Evolutionary conservation across 257 asterid species (phyloP).

Genomic region (Primulina huaijiensis): DNA sequence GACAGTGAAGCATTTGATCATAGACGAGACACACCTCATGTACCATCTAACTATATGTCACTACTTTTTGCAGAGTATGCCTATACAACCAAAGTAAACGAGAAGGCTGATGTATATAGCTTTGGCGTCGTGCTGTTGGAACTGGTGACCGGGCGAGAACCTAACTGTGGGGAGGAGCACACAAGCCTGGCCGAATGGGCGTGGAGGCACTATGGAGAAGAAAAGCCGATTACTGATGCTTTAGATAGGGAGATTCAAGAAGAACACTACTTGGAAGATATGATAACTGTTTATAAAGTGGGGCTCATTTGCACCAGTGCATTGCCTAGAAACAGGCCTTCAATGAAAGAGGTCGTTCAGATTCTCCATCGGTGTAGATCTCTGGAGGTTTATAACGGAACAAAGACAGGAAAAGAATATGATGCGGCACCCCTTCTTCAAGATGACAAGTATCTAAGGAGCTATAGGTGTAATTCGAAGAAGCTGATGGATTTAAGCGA

Average conservation of each 20-base stretch:
- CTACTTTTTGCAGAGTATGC: slow-evolving; percentile 63
- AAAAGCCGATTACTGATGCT: slow-evolving; percentile 34
- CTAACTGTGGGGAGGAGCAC: slow-evolving; percentile 60
- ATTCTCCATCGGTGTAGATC: slow-evolving; percentile 43
- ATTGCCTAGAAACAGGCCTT: slow-evolving; percentile 59
- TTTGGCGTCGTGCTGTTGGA: slow-evolving; percentile 46
- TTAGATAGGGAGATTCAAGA: slow-evolving; percentile 52
- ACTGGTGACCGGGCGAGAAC: slow-evolving; percentile 49
- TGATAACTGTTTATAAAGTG: slow-evolving; percentile 50
- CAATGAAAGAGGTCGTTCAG: slow-evolving; percentile 70
- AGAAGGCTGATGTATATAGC: slow-evolving; percentile 43
- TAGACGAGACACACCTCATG: not conserved
- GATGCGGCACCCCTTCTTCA: slow-evolving; percentile 66
- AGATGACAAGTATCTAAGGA: slow-evolving; percentile 50
- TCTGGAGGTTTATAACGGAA: slow-evolving; percentile 26
- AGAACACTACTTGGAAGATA: slow-evolving; percentile 47
- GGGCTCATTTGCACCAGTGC: slow-evolving; percentile 72
- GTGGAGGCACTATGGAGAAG: slow-evolving; percentile 63
- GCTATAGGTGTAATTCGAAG: slow-evolving; percentile 50
- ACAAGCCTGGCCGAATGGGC: slow-evolving; percentile 87
- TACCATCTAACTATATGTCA: not conserved
- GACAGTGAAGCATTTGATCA: too few species aligned
- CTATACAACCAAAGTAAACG: slow-evolving; percentile 41
- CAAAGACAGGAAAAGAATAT: slow-evolving; percentile 34
- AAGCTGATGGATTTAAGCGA: slow-evolving; percentile 42